Conservation (phyloP, 352 stramenopile genomes). For the Phytophthora rubi region DNA sequence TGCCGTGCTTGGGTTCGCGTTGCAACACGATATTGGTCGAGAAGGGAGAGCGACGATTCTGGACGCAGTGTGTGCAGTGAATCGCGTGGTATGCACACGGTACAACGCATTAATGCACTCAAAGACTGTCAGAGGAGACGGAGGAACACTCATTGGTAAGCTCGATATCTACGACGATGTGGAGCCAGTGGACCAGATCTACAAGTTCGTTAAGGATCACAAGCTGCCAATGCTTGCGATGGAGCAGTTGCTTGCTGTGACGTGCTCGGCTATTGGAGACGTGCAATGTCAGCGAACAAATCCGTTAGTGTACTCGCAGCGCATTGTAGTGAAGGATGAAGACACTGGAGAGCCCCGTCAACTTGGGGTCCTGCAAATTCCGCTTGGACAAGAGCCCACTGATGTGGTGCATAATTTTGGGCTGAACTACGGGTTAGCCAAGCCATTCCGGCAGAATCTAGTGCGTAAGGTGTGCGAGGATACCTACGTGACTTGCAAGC, state of each 20-base stretch:
- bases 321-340: slow-evolving; percentile 36
- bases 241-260: slow-evolving; percentile 45
- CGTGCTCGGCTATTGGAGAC: slow-evolving; percentile 41
- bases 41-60: slow-evolving; percentile 40
- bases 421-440: slow-evolving; percentile 38
- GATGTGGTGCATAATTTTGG: slow-evolving; percentile 64
- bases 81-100: slow-evolving; percentile 47
- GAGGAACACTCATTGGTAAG: slow-evolving; percentile 38
- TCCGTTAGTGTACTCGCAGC: slow-evolving; percentile 61
- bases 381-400: slow-evolving; percentile 53
- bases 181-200: slow-evolving; percentile 75
- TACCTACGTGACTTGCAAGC: slow-evolving; percentile 63
- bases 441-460: slow-evolving; percentile 52
- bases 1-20: slow-evolving; percentile 50
- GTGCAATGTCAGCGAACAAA: slow-evolving; percentile 45
- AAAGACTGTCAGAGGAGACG: slow-evolving; percentile 47
- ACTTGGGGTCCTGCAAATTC: slow-evolving; percentile 61
- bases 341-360: slow-evolving; percentile 24
- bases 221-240: slow-evolving; percentile 39
- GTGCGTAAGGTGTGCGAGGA: slow-evolving; percentile 56
- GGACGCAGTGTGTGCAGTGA: slow-evolving; percentile 48
- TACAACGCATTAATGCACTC: slow-evolving; percentile 49
- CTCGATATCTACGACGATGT: slow-evolving; percentile 73
- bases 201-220: slow-evolving; percentile 69
- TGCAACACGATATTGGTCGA: slow-evolving; percentile 37